phyloP scores from a whole-genome alignment of 2,329 filamentous ascomycete species.

The Arthrobotrys pseudoclavata region DNA sequence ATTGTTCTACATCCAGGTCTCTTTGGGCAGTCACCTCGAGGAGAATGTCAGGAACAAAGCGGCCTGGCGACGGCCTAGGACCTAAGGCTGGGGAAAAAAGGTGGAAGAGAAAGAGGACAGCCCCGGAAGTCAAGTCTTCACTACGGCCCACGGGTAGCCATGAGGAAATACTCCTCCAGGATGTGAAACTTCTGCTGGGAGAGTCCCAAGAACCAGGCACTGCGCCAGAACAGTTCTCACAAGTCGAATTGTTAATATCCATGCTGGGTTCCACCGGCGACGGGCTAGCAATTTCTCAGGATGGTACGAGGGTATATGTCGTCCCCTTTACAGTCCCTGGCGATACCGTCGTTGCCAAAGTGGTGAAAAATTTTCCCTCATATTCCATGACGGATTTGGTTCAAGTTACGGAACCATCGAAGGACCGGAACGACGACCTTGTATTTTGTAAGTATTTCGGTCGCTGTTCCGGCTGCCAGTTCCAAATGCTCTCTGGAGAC shows the following conservation, averaged over 20 bases:
- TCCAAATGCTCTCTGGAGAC: slow-evolving; percentile 93
- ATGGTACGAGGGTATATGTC: slow-evolving; percentile 80
- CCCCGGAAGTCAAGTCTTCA: background rate
- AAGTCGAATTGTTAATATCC: slow-evolving; percentile 84
- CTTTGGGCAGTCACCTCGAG: background rate
- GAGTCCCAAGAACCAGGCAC: background rate
- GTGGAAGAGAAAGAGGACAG: slow-evolving; percentile 38
- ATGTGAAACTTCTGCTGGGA: slow-evolving; percentile 33
- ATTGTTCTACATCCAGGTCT: background rate
- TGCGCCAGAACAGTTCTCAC: slow-evolving; percentile 75
- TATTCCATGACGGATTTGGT: slow-evolving; percentile 87
- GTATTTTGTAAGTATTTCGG: slow-evolving; percentile 89
- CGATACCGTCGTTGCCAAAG: slow-evolving; percentile 82
- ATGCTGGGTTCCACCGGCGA: slow-evolving; percentile 93
- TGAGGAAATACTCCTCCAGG: slow-evolving; percentile 39
- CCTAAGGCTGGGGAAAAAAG: slow-evolving; percentile 14
- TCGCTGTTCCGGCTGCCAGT: slow-evolving; percentile 90
- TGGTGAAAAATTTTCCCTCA: slow-evolving; percentile 79
- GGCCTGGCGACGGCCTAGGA: slow-evolving; percentile 14
- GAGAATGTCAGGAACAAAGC: slow-evolving; percentile 43
- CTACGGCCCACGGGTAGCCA: slow-evolving; percentile 30
- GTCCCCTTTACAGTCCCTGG: slow-evolving; percentile 91
- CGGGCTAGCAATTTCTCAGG: slow-evolving; percentile 80
- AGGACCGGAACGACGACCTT: slow-evolving; percentile 80
- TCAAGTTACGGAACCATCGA: slow-evolving; percentile 79